Evolutionary conservation across 2,329 filamentous ascomycete genomes (phyloP).

Genomic region (Chaetoscypha palmicola): DNA sequence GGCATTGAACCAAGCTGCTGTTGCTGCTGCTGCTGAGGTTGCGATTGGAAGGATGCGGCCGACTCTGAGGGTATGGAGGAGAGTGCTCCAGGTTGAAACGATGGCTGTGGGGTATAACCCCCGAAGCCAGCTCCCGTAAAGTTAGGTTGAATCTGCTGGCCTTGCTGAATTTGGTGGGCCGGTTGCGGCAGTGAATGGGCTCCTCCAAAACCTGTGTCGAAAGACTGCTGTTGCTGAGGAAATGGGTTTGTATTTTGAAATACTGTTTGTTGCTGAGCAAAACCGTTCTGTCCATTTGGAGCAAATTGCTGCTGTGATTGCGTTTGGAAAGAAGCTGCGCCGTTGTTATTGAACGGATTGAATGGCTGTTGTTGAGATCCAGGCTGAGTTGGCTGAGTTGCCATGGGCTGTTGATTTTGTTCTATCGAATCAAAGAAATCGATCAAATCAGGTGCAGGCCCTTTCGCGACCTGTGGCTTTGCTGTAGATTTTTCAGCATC

Average conservation of each 20-base stretch:
- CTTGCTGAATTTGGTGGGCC: background rate
- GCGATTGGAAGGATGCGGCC: slow-evolving; percentile 41
- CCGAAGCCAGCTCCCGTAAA: slow-evolving; percentile 77
- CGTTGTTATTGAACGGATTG: slow-evolving; percentile 26
- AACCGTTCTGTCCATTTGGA: slow-evolving; percentile 37
- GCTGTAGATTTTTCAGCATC: slow-evolving; percentile 26
- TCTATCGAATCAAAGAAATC: slow-evolving; percentile 95
- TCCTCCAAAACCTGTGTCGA: slow-evolving; percentile 26
- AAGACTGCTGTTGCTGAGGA: slow-evolving; percentile 34
- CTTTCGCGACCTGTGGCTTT: slow-evolving; percentile 48
- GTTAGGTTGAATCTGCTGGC: slow-evolving; percentile 47
- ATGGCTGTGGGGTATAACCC: slow-evolving; percentile 64
- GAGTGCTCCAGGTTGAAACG: slow-evolving; percentile 47
- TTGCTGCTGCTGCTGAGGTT: slow-evolving; percentile 24
- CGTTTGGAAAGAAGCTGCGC: slow-evolving; percentile 26
- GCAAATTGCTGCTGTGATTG: slow-evolving; percentile 36
- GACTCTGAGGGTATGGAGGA: slow-evolving; percentile 53
- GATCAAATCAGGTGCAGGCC: slow-evolving; percentile 71
- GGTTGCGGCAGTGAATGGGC: slow-evolving; percentile 30
- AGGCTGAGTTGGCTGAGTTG: slow-evolving; percentile 39
- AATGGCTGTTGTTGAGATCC: slow-evolving; percentile 29
- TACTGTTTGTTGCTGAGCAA: slow-evolving; percentile 35
- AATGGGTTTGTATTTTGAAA: slow-evolving; percentile 39
- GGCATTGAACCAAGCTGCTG: slow-evolving; percentile 36
- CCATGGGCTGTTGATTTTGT: slow-evolving; percentile 71